Conservation (phyloP, 768 basidiomycete species). For the Termitomyces sp. region DNA sequence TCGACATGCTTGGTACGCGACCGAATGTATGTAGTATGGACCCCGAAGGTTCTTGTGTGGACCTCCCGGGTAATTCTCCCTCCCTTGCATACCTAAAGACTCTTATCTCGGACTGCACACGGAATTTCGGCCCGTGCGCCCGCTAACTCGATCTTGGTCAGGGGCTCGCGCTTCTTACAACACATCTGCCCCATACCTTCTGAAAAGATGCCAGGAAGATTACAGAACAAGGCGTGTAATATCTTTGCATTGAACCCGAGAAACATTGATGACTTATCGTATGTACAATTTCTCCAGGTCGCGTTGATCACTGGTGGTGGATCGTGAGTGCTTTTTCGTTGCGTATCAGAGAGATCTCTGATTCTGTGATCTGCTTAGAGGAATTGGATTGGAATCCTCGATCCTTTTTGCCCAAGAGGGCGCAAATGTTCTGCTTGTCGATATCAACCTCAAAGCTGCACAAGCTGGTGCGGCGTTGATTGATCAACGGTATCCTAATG, state of each 20-base stretch:
- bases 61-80: too few relatives aligned
- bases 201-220: conserved; percentile 43
- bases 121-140: neutral
- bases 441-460: conserved; percentile 76
- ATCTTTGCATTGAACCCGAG: neutral
- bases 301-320: conserved; percentile 86
- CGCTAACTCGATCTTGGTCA: neutral
- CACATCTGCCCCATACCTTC: conserved; percentile 1
- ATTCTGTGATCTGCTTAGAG: conserved; percentile 42
- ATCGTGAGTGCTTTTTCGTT: conserved; percentile 49
- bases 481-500: conserved; percentile 57
- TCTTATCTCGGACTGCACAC: neutral
- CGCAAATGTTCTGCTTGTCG: conserved; percentile 83
- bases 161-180: neutral
- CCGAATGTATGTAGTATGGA: too few relatives aligned
- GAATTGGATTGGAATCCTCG: conserved; percentile 95
- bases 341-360: neutral
- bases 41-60: too few relatives aligned
- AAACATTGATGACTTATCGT: neutral
- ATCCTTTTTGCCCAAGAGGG: conserved; percentile 94
- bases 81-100: too few relatives aligned
- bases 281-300: conserved; percentile 32
- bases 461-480: conserved; percentile 64
- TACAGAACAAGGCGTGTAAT: conserved; percentile 55
- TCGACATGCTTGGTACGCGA: too few relatives aligned